A percentile compares a stretch with the other conserved stretches of the same genome.
phyloP scores from a whole-genome alignment of 805 yeast species.

The Myxozyma geophila region DNA sequence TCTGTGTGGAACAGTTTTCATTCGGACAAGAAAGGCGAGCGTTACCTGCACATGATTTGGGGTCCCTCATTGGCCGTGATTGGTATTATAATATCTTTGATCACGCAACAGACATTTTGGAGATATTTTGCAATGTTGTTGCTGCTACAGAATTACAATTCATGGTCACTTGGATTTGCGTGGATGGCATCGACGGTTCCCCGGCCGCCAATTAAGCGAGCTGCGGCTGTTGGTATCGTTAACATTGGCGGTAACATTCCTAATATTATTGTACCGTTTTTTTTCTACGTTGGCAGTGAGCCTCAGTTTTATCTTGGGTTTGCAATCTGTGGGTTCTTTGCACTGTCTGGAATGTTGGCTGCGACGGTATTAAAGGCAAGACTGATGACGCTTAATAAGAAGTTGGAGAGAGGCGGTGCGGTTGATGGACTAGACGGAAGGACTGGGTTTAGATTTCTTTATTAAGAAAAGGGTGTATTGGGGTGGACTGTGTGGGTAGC shows the following conservation, averaged over 20 bases:
- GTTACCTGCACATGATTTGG: constrained; percentile 53
- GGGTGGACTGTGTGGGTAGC: neutral
- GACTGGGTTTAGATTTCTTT: constrained; percentile 40
- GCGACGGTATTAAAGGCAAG: constrained; percentile 29
- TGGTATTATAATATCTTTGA: constrained; percentile 55
- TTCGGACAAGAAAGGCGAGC: constrained; percentile 32
- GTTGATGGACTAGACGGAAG: constrained; percentile 41
- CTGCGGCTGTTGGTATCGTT: constrained; percentile 54
- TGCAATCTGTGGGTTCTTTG: constrained; percentile 36
- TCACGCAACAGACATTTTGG: constrained; percentile 58
- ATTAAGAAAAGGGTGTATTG: constrained; percentile 7
- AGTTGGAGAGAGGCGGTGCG: constrained; percentile 37
- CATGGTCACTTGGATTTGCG: constrained; percentile 57
- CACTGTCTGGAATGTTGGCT: constrained; percentile 28
- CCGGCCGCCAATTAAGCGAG: constrained; percentile 55
- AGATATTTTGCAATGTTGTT: constrained; percentile 60
- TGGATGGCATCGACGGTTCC: constrained; percentile 63
- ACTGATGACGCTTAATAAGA: constrained; percentile 35
- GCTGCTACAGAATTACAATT: constrained; percentile 61
- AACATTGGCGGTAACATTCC: constrained; percentile 47
- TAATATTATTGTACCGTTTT: constrained; percentile 39
- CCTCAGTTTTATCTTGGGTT: constrained; percentile 42
- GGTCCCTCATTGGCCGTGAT: constrained; percentile 52
- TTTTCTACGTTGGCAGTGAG: constrained; percentile 36
- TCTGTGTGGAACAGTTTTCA: constrained; percentile 32